Percentiles rank a stretch among this genome's conserved stretches.
These are phyloP conservation scores for Poronia punctata DNA, from an alignment of 495 filamentous ascomycete genomes.

Conservation along the genomic window DNA sequence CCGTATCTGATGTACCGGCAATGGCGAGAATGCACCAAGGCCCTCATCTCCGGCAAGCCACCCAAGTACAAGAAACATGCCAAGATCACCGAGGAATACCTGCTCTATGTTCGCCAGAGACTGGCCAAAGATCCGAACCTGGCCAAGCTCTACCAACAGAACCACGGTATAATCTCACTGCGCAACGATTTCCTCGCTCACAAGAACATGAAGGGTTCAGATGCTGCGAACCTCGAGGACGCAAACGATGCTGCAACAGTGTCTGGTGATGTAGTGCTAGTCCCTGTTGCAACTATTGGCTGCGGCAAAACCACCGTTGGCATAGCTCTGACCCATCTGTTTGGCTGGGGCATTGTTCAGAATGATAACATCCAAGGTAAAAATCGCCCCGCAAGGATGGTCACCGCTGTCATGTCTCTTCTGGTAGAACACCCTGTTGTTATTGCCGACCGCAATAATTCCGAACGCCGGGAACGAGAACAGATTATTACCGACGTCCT, in stretches of 20 bases:
- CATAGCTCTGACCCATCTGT: constrained; percentile 72
- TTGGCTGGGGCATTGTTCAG: constrained; percentile 89
- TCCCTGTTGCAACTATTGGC: constrained; percentile 84
- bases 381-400: constrained; percentile 66
- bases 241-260: constrained; percentile 32
- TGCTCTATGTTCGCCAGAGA: constrained; percentile 68
- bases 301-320: constrained; percentile 96
- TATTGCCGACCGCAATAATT: constrained; percentile 91
- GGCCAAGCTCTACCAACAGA: constrained; percentile 61
- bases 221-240: constrained; percentile 46
- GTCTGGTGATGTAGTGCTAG: constrained; percentile 62
- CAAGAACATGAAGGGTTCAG: constrained; percentile 75
- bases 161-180: constrained; percentile 93
- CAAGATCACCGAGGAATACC: constrained; percentile 85
- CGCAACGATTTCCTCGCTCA: constrained; percentile 78
- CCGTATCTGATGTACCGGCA: constrained; percentile 97
- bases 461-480: constrained; percentile 74
- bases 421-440: constrained; percentile 61
- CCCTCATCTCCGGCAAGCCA: constrained; percentile 66
- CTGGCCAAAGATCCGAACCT: constrained; percentile 59
- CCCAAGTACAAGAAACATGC: constrained; percentile 79
- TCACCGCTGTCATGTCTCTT: constrained; percentile 52
- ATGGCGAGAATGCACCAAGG: constrained; percentile 95
- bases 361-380: constrained; percentile 92
- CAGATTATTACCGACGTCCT: constrained; percentile 79